A percentile compares a stretch with the other conserved stretches of the same genome.
These are phyloP conservation scores for Phytophthora brassicae DNA, from an alignment of 352 stramenopile genomes.

Conservation along the genomic window DNA sequence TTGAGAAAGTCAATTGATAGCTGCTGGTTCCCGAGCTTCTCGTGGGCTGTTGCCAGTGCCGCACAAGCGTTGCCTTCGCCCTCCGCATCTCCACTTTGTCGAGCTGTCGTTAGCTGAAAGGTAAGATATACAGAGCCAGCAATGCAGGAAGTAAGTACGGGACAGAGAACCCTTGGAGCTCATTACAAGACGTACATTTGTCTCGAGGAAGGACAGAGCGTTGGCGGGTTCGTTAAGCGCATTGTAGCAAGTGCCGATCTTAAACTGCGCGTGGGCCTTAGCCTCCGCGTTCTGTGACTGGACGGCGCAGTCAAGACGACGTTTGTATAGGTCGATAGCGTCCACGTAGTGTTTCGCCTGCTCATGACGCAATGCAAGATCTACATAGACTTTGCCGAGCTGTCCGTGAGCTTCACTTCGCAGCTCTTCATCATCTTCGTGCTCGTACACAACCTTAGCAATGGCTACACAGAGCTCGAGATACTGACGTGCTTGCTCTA, in stretches of 20 bases:
- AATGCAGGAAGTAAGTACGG: not conserved
- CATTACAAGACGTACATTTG: slow-evolving; percentile 46
- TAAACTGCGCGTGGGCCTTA: slow-evolving; percentile 64
- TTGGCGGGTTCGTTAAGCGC: slow-evolving; percentile 54
- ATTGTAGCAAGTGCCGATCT: slow-evolving; percentile 81
- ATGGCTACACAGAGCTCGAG: slow-evolving; percentile 84
- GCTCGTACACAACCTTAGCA: slow-evolving; percentile 66
- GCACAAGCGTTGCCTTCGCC: slow-evolving; percentile 85
- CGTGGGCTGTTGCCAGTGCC: slow-evolving; percentile 87
- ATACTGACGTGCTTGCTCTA: slow-evolving; percentile 71
- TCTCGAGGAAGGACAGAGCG: slow-evolving; percentile 84
- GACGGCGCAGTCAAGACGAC: slow-evolving; percentile 64
- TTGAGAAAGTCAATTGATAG: slow-evolving; percentile 89
- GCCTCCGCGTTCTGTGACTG: slow-evolving; percentile 68
- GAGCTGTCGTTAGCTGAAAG: slow-evolving; percentile 53
- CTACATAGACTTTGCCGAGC: slow-evolving; percentile 77
- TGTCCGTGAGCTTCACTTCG: slow-evolving; percentile 61
- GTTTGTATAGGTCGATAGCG: slow-evolving; percentile 77
- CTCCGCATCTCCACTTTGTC: slow-evolving; percentile 59
- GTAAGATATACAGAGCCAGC: not conserved
- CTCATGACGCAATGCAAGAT: slow-evolving; percentile 57
- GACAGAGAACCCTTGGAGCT: not conserved
- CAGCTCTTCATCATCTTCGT: slow-evolving; percentile 60
- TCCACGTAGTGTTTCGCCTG: slow-evolving; percentile 34
- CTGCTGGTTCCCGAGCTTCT: slow-evolving; percentile 77